Conservation (phyloP, 257 asterid species). For the Verbascum thapsus region DNA sequence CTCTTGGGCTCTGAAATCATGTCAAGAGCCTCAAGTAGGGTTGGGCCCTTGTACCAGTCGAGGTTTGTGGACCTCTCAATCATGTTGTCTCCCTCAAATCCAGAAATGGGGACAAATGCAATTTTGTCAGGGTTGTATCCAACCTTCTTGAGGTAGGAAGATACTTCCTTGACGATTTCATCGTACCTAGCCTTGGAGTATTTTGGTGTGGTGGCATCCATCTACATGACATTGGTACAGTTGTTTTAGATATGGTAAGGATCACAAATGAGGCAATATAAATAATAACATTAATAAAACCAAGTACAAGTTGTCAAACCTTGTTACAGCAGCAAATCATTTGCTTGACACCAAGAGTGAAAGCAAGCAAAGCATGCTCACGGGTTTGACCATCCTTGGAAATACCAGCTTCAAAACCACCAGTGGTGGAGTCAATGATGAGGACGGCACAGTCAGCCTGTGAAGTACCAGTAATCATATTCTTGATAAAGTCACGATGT, state of each 20-base stretch:
- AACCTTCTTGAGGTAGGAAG: conserved; percentile 71
- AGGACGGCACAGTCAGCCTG: conserved; percentile 73
- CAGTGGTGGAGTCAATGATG: conserved; percentile 69
- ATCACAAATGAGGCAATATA: too few relatives aligned
- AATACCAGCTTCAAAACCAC: conserved; percentile 75
- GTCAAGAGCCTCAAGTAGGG: conserved; percentile 70
- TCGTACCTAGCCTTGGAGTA: conserved; percentile 69
- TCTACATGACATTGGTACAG: conserved; percentile 26
- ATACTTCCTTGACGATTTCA: conserved; percentile 68
- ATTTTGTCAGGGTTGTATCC: conserved; percentile 75
- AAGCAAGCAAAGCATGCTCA: conserved; percentile 68
- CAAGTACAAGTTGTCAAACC: conserved; percentile 37
- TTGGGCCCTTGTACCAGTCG: conserved; percentile 76
- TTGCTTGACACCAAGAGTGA: conserved; percentile 68
- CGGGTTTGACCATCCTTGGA: conserved; percentile 79
- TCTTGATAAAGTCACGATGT: conserved; percentile 64
- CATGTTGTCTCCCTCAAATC: conserved; percentile 60
- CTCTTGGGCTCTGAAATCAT: conserved; percentile 14
- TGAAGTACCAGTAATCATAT: conserved; percentile 71
- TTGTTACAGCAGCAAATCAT: conserved; percentile 74
- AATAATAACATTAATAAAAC: too few relatives aligned
- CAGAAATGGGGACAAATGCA: conserved; percentile 48
- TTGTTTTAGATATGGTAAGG: too few relatives aligned
- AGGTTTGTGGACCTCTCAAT: conserved; percentile 62
- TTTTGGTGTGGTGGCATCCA: conserved; percentile 72